Percentiles rank a stretch among this genome's conserved stretches.
Conservation (phyloP, 1,284 basidiomycete species). For the Phylloporus sp. region DNA sequence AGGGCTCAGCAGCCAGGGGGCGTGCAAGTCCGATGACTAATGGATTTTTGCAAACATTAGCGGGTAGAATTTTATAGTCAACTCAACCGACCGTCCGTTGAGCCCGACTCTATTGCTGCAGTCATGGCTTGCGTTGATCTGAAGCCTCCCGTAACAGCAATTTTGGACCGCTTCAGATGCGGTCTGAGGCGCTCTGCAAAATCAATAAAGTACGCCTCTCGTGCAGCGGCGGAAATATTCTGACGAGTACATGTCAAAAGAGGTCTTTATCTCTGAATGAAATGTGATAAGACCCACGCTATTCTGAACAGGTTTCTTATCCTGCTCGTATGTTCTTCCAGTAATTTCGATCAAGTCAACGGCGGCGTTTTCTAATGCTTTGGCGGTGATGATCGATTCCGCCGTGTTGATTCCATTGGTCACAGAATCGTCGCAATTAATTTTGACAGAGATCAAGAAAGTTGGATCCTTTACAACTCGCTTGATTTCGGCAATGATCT, state of each 20-base stretch:
- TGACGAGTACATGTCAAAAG: slow-evolving; percentile 8
- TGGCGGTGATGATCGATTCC: slow-evolving; percentile 52
- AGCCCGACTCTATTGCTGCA: slow-evolving; percentile 41
- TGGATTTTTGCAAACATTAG: not conserved
- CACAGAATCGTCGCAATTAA: slow-evolving; percentile 48
- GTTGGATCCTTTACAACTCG: slow-evolving; percentile 32
- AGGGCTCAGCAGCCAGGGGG: slow-evolving; percentile 53
- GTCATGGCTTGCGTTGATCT: slow-evolving; percentile 51
- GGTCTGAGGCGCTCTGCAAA: slow-evolving; percentile 53
- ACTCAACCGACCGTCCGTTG: slow-evolving; percentile 39
- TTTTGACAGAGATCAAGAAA: slow-evolving; percentile 57
- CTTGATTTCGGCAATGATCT: slow-evolving; percentile 49
- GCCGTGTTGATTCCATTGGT: slow-evolving; percentile 40
- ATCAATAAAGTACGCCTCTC: slow-evolving; percentile 50
- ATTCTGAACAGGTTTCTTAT: slow-evolving; percentile 21
- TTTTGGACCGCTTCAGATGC: slow-evolving; percentile 43
- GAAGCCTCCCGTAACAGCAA: slow-evolving; percentile 59
- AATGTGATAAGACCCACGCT: slow-evolving; percentile 30
- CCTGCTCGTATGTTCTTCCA: slow-evolving; percentile 54
- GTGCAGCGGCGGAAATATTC: slow-evolving; percentile 42
- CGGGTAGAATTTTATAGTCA: not conserved
- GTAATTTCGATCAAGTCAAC: slow-evolving; percentile 61
- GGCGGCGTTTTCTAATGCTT: slow-evolving; percentile 50
- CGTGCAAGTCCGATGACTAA: slow-evolving; percentile 53
- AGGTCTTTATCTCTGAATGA: not conserved